phyloP scores from a whole-genome alignment of 2,329 filamentous ascomycete genomes.

The Neurospora sp. region DNA sequence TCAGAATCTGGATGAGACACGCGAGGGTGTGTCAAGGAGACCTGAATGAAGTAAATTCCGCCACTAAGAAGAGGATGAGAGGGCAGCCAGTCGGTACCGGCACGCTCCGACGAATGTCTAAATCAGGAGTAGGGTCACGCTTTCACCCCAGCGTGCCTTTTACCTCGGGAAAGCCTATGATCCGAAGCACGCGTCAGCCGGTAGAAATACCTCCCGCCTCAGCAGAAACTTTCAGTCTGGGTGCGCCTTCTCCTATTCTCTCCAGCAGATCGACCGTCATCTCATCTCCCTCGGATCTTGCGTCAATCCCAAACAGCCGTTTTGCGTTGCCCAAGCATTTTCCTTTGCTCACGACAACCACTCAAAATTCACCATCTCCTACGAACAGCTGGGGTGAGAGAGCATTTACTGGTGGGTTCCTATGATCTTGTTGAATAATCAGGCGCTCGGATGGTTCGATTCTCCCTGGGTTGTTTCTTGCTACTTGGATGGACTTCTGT shows the following conservation, averaged over 20 bases:
- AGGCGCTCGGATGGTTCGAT: background rate
- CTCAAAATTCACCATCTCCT: background rate
- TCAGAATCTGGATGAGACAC: constrained; percentile 4
- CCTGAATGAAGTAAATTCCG: constrained; percentile 6
- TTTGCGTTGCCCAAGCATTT: background rate
- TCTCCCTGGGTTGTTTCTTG: background rate
- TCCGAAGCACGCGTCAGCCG: background rate
- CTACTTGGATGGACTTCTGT: background rate
- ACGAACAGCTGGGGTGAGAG: background rate
- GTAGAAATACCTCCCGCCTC: background rate
- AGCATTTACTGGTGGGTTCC: background rate
- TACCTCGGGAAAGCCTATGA: background rate
- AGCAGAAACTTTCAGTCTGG: background rate
- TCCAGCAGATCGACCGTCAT: background rate
- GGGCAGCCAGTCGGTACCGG: background rate
- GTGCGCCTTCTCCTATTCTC: background rate
- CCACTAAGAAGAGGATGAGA: constrained; percentile 10
- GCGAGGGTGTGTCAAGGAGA: constrained; percentile 2
- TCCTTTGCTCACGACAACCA: background rate
- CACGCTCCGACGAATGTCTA: background rate
- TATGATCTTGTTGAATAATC: background rate
- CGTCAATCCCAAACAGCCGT: background rate
- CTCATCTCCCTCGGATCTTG: background rate
- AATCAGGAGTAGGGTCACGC: background rate
- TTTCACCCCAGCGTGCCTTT: background rate